Conservation (phyloP, 2,329 filamentous ascomycete species). For the Scedosporium boydii region DNA sequence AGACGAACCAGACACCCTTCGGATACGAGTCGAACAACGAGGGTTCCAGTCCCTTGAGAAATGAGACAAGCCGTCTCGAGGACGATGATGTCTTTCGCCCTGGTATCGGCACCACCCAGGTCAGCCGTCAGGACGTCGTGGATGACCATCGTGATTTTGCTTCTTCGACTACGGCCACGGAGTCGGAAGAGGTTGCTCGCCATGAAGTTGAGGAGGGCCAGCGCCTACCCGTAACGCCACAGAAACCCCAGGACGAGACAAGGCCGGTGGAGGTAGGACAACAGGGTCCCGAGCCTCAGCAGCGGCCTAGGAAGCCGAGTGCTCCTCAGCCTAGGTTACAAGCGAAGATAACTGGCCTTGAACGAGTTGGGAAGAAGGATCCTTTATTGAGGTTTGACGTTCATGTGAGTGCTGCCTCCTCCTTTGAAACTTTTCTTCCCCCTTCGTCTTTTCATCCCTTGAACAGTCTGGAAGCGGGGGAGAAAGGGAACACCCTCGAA, state of each 20-base stretch:
- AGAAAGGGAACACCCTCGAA: too few species aligned
- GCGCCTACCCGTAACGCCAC: conserved; percentile 11
- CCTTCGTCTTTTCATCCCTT: background rate
- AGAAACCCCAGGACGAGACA: conserved; percentile 16
- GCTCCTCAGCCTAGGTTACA: conserved; percentile 76
- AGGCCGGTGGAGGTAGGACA: conserved; percentile 10
- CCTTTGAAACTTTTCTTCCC: too few species aligned
- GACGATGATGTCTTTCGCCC: background rate
- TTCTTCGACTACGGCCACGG: background rate
- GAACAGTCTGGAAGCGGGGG: too few species aligned
- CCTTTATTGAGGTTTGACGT: conserved; percentile 92
- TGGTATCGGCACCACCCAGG: background rate
- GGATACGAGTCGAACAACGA: conserved; percentile 1
- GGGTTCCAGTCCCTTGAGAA: background rate
- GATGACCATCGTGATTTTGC: background rate
- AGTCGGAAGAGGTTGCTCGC: background rate
- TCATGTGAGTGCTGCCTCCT: conserved; percentile 51
- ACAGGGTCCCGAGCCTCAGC: background rate
- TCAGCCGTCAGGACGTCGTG: background rate
- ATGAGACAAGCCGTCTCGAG: background rate
- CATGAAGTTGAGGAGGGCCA: background rate
- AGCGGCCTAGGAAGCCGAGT: conserved; percentile 44
- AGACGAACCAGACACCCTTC: conserved; percentile 5
- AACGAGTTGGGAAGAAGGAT: conserved; percentile 91
- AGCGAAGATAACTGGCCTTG: conserved; percentile 87